phyloP scores from a whole-genome alignment of 129 eudicot species.

The Ambrosia artemisiifolia region DNA sequence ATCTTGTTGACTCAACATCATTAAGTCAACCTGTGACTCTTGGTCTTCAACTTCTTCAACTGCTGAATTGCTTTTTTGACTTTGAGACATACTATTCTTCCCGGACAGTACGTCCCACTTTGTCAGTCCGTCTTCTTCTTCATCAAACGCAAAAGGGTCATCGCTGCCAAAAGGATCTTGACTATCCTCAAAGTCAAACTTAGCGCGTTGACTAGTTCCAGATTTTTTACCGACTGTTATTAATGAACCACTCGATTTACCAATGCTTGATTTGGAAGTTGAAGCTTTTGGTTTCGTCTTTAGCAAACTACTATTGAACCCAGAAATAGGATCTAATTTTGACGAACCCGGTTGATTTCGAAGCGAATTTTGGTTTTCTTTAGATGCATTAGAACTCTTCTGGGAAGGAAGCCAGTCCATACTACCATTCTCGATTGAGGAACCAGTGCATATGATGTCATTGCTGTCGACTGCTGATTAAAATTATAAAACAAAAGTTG shows the following conservation, averaged over 20 bases:
- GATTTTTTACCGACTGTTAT: constrained; percentile 27
- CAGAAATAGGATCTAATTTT: constrained; percentile 25
- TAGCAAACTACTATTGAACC: constrained; percentile 31
- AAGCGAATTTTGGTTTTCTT: constrained; percentile 30
- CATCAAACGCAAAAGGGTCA: constrained; percentile 92
- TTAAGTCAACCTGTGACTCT: constrained; percentile 25
- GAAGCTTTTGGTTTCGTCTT: constrained; percentile 48
- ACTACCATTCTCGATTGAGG: constrained; percentile 50
- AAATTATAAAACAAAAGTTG: not conserved
- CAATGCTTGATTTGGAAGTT: constrained; percentile 43
- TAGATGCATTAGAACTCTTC: constrained; percentile 25
- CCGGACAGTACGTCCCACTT: constrained; percentile 75
- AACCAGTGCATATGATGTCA: constrained; percentile 37
- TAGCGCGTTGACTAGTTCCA: constrained; percentile 20
- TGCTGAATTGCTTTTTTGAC: constrained; percentile 39
- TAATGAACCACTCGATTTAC: constrained; percentile 24
- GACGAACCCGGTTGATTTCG: constrained; percentile 33
- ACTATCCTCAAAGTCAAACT: constrained; percentile 46
- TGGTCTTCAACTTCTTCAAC: constrained; percentile 35
- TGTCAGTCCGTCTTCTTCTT: constrained; percentile 59
- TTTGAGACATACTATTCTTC: constrained; percentile 20
- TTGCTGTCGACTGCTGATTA: constrained; percentile 39
- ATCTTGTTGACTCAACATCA: constrained; percentile 49
- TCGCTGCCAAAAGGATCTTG: constrained; percentile 64
- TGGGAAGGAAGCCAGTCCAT: constrained; percentile 39